Evolutionary conservation across 2,329 filamentous ascomycete genomes (phyloP).

Genomic region (Diaporthe vexans): DNA sequence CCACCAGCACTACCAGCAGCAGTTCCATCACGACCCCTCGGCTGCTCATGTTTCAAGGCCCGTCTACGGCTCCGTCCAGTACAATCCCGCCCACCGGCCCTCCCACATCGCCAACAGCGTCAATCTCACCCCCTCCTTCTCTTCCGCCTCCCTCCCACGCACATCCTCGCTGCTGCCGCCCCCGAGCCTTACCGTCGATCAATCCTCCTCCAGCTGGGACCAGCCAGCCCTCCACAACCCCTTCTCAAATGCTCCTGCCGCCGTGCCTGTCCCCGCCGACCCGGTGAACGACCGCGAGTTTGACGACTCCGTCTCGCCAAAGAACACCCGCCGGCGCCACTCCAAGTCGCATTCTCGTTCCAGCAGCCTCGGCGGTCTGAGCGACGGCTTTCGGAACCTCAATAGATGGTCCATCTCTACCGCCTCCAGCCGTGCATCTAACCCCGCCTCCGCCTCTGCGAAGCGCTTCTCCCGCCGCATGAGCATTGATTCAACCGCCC

Average conservation of each 20-base stretch:
- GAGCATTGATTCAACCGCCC: constrained; percentile 59
- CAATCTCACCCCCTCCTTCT: constrained; percentile 45
- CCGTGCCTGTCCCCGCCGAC: constrained; percentile 30
- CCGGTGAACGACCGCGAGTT: constrained; percentile 41
- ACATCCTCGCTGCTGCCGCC: constrained; percentile 61
- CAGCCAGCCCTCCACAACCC: constrained; percentile 44
- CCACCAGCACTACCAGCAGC: constrained; percentile 10
- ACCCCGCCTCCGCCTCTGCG: constrained; percentile 51
- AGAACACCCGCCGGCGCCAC: constrained; percentile 37
- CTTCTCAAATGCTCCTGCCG: constrained; percentile 41
- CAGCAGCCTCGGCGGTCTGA: constrained; percentile 53
- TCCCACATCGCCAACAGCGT: constrained; percentile 41
- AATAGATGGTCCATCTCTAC: constrained; percentile 69
- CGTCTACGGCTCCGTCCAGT: constrained; percentile 36
- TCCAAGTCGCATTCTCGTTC: constrained; percentile 53
- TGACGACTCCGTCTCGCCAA: constrained; percentile 44
- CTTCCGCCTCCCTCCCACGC: constrained; percentile 54
- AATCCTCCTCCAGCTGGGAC: constrained; percentile 22
- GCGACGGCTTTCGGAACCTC: constrained; percentile 62
- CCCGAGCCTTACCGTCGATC: constrained; percentile 49
- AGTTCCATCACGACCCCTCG: constrained; percentile 23
- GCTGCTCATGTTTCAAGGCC: constrained; percentile 36
- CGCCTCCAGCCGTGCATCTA: constrained; percentile 61
- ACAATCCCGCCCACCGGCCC: constrained; percentile 11
- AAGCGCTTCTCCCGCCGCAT: constrained; percentile 57